Evolutionary conservation across 805 yeast genomes (phyloP).

Genomic region (Metschnikowia peoriensis): DNA sequence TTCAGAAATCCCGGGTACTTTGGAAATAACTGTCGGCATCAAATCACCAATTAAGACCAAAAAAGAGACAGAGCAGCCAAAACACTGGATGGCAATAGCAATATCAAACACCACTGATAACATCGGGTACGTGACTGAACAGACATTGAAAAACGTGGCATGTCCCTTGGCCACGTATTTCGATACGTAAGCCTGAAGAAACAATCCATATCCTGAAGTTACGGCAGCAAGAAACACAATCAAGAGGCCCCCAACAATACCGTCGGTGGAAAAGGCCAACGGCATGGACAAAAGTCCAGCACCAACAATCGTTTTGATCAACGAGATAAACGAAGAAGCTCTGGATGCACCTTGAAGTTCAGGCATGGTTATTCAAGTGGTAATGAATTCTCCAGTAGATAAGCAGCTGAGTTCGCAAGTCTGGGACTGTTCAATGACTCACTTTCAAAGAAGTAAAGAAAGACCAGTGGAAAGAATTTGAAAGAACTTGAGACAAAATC

Average conservation of each 20-base stretch:
- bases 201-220: slow-evolving; percentile 67
- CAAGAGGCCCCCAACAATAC: slow-evolving; percentile 54
- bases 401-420: no score
- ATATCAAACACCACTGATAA: slow-evolving; percentile 66
- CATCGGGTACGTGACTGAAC: slow-evolving; percentile 62
- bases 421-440: no score
- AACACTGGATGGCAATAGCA: slow-evolving; percentile 74
- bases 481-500: no score
- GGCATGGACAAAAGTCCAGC: slow-evolving; percentile 83
- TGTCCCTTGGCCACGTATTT: slow-evolving; percentile 53
- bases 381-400: no score
- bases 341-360: slow-evolving; percentile 42
- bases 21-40: slow-evolving; percentile 55
- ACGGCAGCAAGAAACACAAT: slow-evolving; percentile 60
- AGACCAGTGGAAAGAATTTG: no score
- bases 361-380: background rate
- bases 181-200: slow-evolving; percentile 60
- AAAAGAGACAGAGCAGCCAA: slow-evolving; percentile 72
- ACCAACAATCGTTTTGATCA: slow-evolving; percentile 75
- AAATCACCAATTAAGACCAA: slow-evolving; percentile 74
- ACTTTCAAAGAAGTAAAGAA: no score
- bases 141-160: slow-evolving; percentile 71
- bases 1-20: slow-evolving; percentile 21
- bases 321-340: slow-evolving; percentile 58
- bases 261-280: slow-evolving; percentile 66